Base-by-base conservation (phyloP, 2,329 filamentous ascomycete genomes). In the Pseudopyrenochaeta lycopersici region DNA sequence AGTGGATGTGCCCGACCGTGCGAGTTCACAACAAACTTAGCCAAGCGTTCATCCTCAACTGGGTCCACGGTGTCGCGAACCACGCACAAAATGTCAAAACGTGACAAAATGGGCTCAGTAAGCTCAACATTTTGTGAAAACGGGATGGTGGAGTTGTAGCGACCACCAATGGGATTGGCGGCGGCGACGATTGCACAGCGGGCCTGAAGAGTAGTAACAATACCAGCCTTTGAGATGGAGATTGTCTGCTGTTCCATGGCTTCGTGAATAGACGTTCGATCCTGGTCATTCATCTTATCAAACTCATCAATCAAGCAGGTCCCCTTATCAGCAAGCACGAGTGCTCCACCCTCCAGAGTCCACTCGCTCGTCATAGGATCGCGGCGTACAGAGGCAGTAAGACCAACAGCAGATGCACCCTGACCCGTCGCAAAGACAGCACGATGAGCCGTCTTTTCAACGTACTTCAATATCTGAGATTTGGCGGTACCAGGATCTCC, bases 201-300 rank as follows among this genome's bases (percentile, higher is more conserved):
- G 38, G 95, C 95, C 76, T 99, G 94, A 1, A 99, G 83, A 0
- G 95, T 98, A 1, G 95, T 99, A 38, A 99, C 95, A 56, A 99
- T 99, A 77, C 95, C 95, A 0, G 95, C 95, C 76, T 99, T 99
- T 61, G 92, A 97, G 71, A 99, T 99, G 56, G 94, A 98, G 64
- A 99, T 99, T 1, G 95, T 99, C 79, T 99, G 95, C 78, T 99
- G 95, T 77, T 99, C 95, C 95, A 99, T 99, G 55, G 95, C 95
- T 82, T 99, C 95, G 84, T 99, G 95, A 66, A 99, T 99, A 7
- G 92, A 97, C 1, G 95, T 98, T 62, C 95, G 88, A 76, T 99
- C 95, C 73, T 98, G 92, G 74, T 99, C 95, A 75, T 98, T 98
- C 95, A 99, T 99, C 84, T 99, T 99, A 85, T 99, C 95, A 68